Evolutionary conservation across 805 yeast genomes (phyloP), one percentile per base, ranked within the genome.

Genomic region (Cyberlindnera japonica): DNA sequence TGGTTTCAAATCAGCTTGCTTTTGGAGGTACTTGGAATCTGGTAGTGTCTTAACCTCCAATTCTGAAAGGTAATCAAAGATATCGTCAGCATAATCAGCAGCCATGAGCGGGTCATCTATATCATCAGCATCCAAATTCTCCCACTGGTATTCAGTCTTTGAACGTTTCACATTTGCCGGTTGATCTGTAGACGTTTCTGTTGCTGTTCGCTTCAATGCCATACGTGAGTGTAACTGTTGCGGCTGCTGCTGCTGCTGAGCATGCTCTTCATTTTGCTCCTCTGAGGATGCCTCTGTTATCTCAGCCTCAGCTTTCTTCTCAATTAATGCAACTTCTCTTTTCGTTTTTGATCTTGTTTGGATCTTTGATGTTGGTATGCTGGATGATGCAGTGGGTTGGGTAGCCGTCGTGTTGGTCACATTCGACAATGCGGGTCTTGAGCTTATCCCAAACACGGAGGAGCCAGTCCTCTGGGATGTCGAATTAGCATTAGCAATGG

Each of bases 11-110:
- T 79, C 78, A 37, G 75, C 72, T 59, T 81, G 85, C 62, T 78
- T 72, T 46, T 65, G 69, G 26, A 85, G 63, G 58, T 85, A 86
- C 49, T 77, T 74, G n/a, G 83, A 63, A 49, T 77, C 81, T 3
- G 89, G 95, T 51, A 82, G 65, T 35, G 88, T 85, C 54, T 74
- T 71, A 35, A 64, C 50, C 62, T 89, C 96, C 45, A 80, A 69
- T 51, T 72, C 75, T 54, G 79, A 79, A 50, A 91, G 68, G 62
- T 84, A 86, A 9, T 71, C 79, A 64, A 87, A 90, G 37, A 91
- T 91, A 45, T 90, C 97, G 47, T 70, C 72, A 29, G 83, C 89
- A 63, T 91, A 91, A 63, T 91, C 99, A 39, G 83, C 74, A 17
- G 83, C 96, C 95, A 90, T 86, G 47, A 83, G 61, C n/a, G 89